Evolutionary conservation across 352 stramenopile genomes (phyloP).

Genomic region (Peronospora farinosa): DNA sequence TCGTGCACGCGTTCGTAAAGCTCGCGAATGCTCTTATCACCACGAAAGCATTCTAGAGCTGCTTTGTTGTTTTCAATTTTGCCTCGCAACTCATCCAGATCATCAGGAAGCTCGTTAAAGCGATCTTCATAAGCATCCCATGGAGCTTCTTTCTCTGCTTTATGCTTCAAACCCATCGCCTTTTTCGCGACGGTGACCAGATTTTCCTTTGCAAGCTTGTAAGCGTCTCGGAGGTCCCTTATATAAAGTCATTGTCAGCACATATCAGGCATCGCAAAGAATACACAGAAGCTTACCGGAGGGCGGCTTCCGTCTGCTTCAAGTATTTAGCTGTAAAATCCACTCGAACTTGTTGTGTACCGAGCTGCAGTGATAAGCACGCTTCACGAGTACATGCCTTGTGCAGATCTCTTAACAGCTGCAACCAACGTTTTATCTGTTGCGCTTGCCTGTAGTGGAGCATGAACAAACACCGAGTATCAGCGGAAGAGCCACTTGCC

Average conservation of each 20-base stretch:
- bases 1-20: conserved; percentile 57
- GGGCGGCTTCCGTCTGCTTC: conserved; percentile 42
- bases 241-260: conserved; percentile 5
- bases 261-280: not conserved
- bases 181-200: conserved; percentile 50
- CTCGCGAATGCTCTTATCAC: conserved; percentile 64
- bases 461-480: conserved; percentile 4
- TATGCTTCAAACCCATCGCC: conserved; percentile 59
- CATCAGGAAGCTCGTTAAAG: conserved; percentile 60
- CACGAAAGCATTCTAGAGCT: conserved; percentile 72
- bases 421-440: conserved; percentile 57
- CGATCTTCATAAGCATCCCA: conserved; percentile 57
- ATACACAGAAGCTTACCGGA: conserved; percentile 28
- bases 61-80: conserved; percentile 84
- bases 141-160: conserved; percentile 60
- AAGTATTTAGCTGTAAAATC: conserved; percentile 60
- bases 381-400: conserved; percentile 44
- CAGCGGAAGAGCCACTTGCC: conserved; percentile 1
- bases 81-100: conserved; percentile 68
- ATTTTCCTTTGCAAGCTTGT: conserved; percentile 59
- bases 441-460: conserved; percentile 43
- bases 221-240: conserved; percentile 52
- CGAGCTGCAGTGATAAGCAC: conserved; percentile 46
- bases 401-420: conserved; percentile 48
- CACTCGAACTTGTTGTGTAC: conserved; percentile 60